Base-by-base conservation (phyloP, 495 filamentous ascomycete species). In the Podospora comata region DNA sequence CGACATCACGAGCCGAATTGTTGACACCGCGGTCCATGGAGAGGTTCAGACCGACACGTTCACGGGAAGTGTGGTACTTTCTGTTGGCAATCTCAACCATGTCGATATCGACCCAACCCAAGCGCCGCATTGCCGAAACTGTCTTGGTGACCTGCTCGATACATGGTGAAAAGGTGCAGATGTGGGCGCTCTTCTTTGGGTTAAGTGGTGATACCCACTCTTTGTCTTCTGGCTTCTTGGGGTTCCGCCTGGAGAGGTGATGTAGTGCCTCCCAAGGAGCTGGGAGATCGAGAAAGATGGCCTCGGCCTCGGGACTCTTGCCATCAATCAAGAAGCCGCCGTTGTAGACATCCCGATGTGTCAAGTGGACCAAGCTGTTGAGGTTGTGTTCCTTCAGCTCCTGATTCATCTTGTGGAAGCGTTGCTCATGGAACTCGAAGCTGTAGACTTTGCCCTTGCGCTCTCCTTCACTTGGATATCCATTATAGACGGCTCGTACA, bases 141-240 rank as follows among this genome's bases (percentile, higher is more conserved):
- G 96, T 97, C 53, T 87, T 85, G 34, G 90, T 90, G 9, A 94
- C 94, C 78, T 99, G 95, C 79, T 99, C 95, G 72, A 99, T 93
- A 77, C 95, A 99, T 0, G 95, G 95, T 7, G 90, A 93, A 81
- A 99, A 99, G 2, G 94, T 94, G 79, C 95, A 99, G 68, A 99
- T 81, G 68, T 92, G 84, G 20, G 87, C 85, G 2, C 91, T 79
- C 30, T 84, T 79, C 5, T 81, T 81, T 0, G 91, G 87, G 68
- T 93, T 87, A 4, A 99, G 84, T 0, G 92, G 88, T 0, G 91
- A 92, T 26, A 79, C 76, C 80, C 85, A 87, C 34, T 69, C 67
- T 3, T 71, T 67, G 4, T 69, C 68, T 55, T 72, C 72, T 0
- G 68, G 53, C 26, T 68, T 61, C 4, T 74, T 68, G 3, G 81